Conservation (phyloP, 176 grass and related monocot genomes). For the Ensete ventricosum region DNA sequence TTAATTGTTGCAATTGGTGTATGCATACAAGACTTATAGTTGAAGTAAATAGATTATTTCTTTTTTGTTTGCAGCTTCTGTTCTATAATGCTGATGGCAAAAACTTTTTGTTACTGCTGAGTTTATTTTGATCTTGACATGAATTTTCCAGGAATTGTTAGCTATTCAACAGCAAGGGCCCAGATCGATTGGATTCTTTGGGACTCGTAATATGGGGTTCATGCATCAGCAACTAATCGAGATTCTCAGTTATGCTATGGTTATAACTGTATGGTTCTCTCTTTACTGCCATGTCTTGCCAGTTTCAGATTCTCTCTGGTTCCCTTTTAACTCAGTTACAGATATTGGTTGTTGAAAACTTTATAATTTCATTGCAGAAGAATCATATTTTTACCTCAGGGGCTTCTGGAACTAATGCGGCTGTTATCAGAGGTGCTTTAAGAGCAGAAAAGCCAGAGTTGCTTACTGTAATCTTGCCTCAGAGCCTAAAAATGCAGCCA, state of each 20-base stretch:
- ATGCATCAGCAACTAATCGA: constrained; percentile 99
- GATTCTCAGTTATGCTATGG: constrained; percentile 99
- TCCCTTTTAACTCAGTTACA: neutral
- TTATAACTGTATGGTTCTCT: constrained; percentile 60
- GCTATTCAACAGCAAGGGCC: constrained; percentile 99
- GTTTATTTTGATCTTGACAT: neutral
- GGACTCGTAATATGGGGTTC: constrained; percentile 93
- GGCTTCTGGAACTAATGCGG: constrained; percentile 95
- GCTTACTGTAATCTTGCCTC: constrained; percentile 97
- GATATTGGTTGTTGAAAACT: neutral
- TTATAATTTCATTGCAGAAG: constrained; percentile 54
- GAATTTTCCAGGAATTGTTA: constrained; percentile 60
- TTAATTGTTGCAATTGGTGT: neutral
- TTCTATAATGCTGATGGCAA: neutral
- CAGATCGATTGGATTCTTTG: constrained; percentile 89
- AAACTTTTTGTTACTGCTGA: neutral
- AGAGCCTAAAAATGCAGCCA: constrained; percentile 89
- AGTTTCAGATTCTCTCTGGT: neutral
- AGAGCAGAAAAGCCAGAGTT: constrained; percentile 95
- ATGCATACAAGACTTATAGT: neutral
- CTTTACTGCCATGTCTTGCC: constrained; percentile 1
- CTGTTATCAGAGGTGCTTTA: constrained; percentile 98
- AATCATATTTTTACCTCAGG: constrained; percentile 99
- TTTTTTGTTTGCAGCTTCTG: too few species aligned
- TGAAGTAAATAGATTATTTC: too few species aligned